A percentile compares a stretch with the other conserved stretches of the same genome.
Evolutionary conservation across 495 filamentous ascomycete genomes (phyloP).

Genomic region (Lasiosphaeria ovina): DNA sequence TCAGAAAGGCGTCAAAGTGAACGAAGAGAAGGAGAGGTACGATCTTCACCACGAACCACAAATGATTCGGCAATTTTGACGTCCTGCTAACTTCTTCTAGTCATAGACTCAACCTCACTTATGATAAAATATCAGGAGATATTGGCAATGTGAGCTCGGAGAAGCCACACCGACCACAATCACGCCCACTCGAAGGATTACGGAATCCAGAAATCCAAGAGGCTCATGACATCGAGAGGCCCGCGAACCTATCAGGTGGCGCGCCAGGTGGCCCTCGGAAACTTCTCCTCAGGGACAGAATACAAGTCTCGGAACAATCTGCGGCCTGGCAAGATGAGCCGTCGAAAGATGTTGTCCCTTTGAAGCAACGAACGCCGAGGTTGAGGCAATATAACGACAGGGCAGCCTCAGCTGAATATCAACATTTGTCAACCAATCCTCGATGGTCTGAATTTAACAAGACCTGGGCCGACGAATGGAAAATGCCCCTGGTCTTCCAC

Average conservation of each 20-base stretch:
- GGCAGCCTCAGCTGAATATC: neutral
- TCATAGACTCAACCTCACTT: no score
- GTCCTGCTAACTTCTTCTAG: no score
- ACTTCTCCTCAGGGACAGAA: constrained; percentile 5
- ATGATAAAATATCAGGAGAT: no score
- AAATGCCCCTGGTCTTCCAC: constrained; percentile 68
- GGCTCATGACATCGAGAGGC: neutral
- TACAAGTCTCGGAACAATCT: constrained; percentile 15
- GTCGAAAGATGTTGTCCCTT: neutral
- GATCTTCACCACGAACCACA: neutral
- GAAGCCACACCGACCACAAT: neutral
- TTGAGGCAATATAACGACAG: neutral
- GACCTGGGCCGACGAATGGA: constrained; percentile 42
- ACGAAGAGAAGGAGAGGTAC: neutral
- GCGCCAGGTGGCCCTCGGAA: constrained; percentile 6
- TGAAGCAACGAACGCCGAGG: neutral
- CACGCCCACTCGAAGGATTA: neutral
- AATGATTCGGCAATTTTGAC: neutral
- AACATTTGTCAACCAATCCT: neutral
- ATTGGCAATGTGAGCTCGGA: neutral
- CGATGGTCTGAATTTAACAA: constrained; percentile 45
- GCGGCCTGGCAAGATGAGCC: neutral
- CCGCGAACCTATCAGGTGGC: neutral
- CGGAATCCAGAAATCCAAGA: neutral
- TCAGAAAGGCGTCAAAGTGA: neutral